A percentile compares a stretch with the other conserved stretches of the same genome.
These are phyloP conservation scores for Lachnellula willkommii DNA, from an alignment of 2,329 filamentous ascomycete genomes.

Conservation along the genomic window DNA sequence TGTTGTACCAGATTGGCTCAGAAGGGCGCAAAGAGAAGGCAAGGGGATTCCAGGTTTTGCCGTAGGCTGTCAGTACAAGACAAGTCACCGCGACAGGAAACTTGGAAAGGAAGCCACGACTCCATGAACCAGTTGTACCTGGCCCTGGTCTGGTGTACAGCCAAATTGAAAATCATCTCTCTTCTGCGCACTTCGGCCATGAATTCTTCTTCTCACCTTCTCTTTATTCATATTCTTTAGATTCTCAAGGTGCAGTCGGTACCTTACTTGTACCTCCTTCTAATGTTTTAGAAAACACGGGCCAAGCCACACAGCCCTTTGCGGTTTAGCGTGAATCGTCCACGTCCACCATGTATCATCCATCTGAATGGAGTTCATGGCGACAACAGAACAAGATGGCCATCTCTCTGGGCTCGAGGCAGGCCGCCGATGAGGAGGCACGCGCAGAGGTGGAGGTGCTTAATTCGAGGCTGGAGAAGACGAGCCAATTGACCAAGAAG, in stretches of 20 bases:
- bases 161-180: no score
- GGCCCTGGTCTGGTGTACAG: no score
- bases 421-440: conserved; percentile 55
- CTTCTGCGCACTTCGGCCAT: no score
- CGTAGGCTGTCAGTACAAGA: background rate
- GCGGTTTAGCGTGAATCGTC: background rate
- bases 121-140: background rate
- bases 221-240: no score
- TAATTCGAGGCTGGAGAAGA: conserved; percentile 78
- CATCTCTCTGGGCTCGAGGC: conserved; percentile 25
- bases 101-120: background rate
- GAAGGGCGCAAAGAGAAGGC: background rate
- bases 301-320: background rate
- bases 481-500: conserved; percentile 87
- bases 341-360: background rate
- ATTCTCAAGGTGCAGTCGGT: no score
- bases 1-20: background rate
- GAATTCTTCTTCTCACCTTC: no score
- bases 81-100: no score
- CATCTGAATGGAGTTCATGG: conserved; percentile 13
- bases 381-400: conserved; percentile 27
- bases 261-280: no score
- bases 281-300: background rate
- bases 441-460: conserved; percentile 66
- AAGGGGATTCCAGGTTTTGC: background rate